Evolutionary conservation across 23 red algal genomes (phyloP).

Genomic region (Cyanidioschyzon merolae): DNA sequence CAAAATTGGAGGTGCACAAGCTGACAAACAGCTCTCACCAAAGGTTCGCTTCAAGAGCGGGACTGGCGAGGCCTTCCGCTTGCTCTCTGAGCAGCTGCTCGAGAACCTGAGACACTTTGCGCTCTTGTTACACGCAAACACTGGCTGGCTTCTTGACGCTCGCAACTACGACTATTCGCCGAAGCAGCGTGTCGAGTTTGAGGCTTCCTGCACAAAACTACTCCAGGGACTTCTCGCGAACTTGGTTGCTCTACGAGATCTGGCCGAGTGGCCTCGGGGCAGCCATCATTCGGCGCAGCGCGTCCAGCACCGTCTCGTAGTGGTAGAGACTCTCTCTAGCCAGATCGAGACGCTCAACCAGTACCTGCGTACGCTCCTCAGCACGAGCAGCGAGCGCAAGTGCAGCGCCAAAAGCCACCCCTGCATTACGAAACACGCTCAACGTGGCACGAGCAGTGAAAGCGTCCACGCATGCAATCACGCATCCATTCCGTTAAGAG

Average conservation of each 20-base stretch:
- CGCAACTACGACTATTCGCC: slow-evolving; percentile 6
- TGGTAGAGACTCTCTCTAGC: background rate
- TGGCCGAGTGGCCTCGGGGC: background rate
- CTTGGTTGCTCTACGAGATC: background rate
- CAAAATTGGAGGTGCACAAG: too few species aligned
- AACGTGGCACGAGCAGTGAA: background rate
- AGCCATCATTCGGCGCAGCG: background rate
- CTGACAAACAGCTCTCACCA: too few species aligned
- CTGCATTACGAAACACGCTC: background rate
- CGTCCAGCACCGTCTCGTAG: background rate
- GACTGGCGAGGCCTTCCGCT: background rate
- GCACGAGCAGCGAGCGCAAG: background rate
- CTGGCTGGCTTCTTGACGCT: background rate
- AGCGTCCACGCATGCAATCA: too few species aligned
- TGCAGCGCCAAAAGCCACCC: background rate
- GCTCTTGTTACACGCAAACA: background rate
- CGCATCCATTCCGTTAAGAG: background rate
- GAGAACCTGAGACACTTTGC: background rate
- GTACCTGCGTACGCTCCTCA: background rate
- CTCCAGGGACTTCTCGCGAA: background rate
- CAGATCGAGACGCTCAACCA: background rate
- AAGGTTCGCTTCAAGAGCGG: background rate
- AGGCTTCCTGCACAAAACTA: background rate
- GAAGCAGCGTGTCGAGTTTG: background rate
- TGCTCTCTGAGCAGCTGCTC: background rate